Base-by-base conservation (phyloP, 2,329 filamentous ascomycete species). In the Aspergillus puulaauensis region DNA sequence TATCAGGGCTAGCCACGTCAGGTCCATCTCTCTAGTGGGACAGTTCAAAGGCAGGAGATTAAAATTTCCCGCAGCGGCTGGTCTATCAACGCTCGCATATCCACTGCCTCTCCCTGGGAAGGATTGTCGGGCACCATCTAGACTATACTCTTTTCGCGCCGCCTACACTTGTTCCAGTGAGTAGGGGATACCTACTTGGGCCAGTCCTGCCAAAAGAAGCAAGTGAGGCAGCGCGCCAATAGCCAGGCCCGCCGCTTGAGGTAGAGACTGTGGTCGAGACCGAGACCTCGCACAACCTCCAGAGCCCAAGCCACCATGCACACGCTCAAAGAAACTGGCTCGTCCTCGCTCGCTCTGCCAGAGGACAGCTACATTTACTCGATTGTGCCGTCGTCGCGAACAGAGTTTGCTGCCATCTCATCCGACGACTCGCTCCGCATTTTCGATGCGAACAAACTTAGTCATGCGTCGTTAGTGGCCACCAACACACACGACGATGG, bases 381-480 rank as follows among this genome's bases (percentile, higher is more conserved):
- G 9, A 68, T 79, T 51, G 64, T 69, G 6, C 61, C 68, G 2
- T 66, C 68, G 7, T 67, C 67, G 14, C 61, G 65, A 23, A 65
- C 64, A 23, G 64, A 66, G 8, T 70, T 79, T 45, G 75, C 75
- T 14, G 75, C 73, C 43, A 79, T 79, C 55, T 76, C 76, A 7
- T 79, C 77, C 17, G 76, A 79, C 67, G 75, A 79, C 64, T 79
- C 77, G 17, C 65, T 79, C 51, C 73, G 76, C 14, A 61, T 76
- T 7, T 73, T 79, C 58, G 74, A 77, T 62, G 71, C 70, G 31
- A 60, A 67, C 41, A 66, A 68, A 48, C 67, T 78, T 41, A 60
- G 68, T 17, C 67, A 70, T 52, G 67, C 71, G 11, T 66, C 68
- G 15, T 62, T 70, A 47, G 50, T 73, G 45, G 60, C 69, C 14